A percentile compares a stretch with the other conserved stretches of the same genome.
These are phyloP conservation scores for Arthromyces matolae DNA, from an alignment of 768 basidiomycete species.

Conservation along the genomic window DNA sequence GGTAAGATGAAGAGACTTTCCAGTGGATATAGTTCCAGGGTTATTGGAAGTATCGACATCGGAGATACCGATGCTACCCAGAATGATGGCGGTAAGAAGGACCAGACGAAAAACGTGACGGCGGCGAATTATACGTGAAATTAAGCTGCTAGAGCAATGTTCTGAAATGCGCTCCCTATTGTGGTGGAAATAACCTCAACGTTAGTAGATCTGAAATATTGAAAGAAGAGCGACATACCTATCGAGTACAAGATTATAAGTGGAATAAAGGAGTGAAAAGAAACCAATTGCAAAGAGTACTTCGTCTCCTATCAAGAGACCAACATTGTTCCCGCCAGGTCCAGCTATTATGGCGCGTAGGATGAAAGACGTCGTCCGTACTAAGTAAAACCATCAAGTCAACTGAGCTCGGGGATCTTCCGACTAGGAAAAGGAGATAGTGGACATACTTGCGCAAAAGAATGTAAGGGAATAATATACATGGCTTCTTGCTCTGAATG, in stretches of 20 bases:
- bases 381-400: conserved; percentile 9
- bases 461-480: conserved; percentile 23
- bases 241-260: conserved; percentile 31
- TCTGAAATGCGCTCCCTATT: conserved; percentile 3
- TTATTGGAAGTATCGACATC: conserved; percentile 9
- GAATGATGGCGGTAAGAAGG: conserved; percentile 11
- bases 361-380: conserved; percentile 26
- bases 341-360: conserved; percentile 25
- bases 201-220: background rate
- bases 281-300: conserved; percentile 31
- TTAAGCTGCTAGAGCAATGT: background rate
- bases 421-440: background rate
- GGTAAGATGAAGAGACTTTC: conserved; percentile 12
- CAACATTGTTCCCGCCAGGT: conserved; percentile 21
- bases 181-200: background rate
- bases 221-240: no score
- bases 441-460: conserved; percentile 25
- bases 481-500: conserved; percentile 18
- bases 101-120: conserved; percentile 16
- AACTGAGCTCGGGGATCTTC: background rate
- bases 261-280: conserved; percentile 29
- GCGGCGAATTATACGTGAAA: conserved; percentile 11
- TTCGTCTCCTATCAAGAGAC: conserved; percentile 24
- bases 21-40: conserved; percentile 4
- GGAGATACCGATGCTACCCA: conserved; percentile 20